Evolutionary conservation across 345 rosid species (phyloP).

Genomic region (Anacardium occidentale): DNA sequence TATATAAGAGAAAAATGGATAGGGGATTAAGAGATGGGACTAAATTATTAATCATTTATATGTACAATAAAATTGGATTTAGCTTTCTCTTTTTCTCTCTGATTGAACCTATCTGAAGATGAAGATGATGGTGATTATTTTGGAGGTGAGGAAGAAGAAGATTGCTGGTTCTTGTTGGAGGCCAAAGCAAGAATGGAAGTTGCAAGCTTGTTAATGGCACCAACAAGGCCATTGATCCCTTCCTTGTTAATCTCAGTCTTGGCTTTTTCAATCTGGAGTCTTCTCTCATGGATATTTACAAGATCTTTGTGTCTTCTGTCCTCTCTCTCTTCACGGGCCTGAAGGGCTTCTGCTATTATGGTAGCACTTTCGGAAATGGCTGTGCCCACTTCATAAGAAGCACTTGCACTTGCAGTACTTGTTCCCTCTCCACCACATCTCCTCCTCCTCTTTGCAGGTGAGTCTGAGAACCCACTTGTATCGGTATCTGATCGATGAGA

Average conservation of each 20-base stretch:
- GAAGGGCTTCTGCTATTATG: slow-evolving; percentile 75
- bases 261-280: slow-evolving; percentile 65
- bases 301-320: slow-evolving; percentile 72
- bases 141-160: slow-evolving; percentile 17
- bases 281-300: slow-evolving; percentile 59
- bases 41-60: slow-evolving; percentile 13
- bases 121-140: slow-evolving; percentile 14
- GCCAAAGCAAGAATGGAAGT: slow-evolving; percentile 73
- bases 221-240: slow-evolving; percentile 65
- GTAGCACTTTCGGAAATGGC: slow-evolving; percentile 73
- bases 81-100: background rate
- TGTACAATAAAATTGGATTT: slow-evolving; percentile 20
- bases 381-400: slow-evolving; percentile 41
- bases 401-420: slow-evolving; percentile 29
- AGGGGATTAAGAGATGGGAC: background rate
- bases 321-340: slow-evolving; percentile 61
- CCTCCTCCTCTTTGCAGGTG: slow-evolving; percentile 63
- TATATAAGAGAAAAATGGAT: slow-evolving; percentile 13
- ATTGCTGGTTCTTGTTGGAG: slow-evolving; percentile 39
- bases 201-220: slow-evolving; percentile 83
- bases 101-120: background rate
- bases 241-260: slow-evolving; percentile 56
- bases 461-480: slow-evolving; percentile 70
- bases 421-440: slow-evolving; percentile 31
- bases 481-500: slow-evolving; percentile 64